phyloP scores from a whole-genome alignment of 2,329 filamentous ascomycete genomes.

The Dothistroma pini region DNA sequence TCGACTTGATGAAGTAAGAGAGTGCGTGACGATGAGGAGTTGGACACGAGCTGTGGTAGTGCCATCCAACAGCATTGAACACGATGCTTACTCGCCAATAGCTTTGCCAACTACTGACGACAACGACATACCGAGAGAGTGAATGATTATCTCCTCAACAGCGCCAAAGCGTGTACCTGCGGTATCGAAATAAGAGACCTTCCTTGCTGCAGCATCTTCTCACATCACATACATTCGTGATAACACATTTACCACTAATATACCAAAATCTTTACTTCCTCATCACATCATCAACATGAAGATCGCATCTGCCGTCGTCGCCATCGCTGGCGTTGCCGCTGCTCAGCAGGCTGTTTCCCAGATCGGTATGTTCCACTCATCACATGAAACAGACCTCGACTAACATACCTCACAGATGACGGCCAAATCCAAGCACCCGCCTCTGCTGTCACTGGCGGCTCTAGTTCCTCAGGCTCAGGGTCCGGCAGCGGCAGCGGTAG shows the following conservation, averaged over 20 bases:
- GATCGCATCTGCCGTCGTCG: conserved; percentile 3
- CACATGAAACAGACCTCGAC: not conserved
- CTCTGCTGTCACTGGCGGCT: not conserved
- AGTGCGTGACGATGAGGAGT: not conserved
- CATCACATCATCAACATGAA: conserved; percentile 5
- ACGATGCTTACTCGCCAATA: not conserved
- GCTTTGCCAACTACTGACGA: not conserved
- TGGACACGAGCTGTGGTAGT: no score
- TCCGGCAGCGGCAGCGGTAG: not conserved
- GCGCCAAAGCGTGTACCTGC: not conserved
- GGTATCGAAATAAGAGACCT: not conserved
- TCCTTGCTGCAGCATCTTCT: not conserved
- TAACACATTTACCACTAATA: not conserved
- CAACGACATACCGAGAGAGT: not conserved
- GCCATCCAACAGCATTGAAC: not conserved
- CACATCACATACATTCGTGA: not conserved
- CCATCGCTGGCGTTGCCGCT: conserved; percentile 6
- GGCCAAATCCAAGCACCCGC: conserved; percentile 10
- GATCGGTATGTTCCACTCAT: not conserved
- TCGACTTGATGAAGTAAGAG: not conserved
- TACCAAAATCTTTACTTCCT: not conserved
- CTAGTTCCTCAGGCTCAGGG: not conserved
- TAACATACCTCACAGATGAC: conserved; percentile 5
- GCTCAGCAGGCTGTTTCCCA: conserved; percentile 11
- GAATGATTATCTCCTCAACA: not conserved